phyloP scores from a whole-genome alignment of 2,329 filamentous ascomycete genomes.

The Exophiala alcalophila region DNA sequence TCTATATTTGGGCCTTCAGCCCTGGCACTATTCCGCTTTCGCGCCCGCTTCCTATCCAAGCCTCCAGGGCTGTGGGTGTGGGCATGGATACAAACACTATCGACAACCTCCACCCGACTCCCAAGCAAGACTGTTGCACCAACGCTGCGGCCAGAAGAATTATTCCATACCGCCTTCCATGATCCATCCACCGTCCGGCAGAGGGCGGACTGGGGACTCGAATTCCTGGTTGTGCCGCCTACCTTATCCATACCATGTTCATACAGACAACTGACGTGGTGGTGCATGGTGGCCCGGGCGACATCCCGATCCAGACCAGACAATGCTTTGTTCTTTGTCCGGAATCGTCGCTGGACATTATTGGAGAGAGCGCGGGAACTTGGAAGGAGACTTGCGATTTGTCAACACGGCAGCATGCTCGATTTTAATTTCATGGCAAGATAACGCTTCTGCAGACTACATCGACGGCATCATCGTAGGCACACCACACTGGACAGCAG shows the following conservation, averaged over 20 bases:
- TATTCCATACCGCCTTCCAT: slow-evolving; percentile 23
- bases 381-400: too few relatives aligned
- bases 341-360: background rate
- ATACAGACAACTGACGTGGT: too few relatives aligned
- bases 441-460: too few relatives aligned
- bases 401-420: too few relatives aligned
- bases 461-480: too few relatives aligned
- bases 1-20: slow-evolving; percentile 24
- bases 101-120: slow-evolving; percentile 3
- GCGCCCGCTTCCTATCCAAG: slow-evolving; percentile 7
- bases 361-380: background rate
- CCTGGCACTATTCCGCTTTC: slow-evolving; percentile 15
- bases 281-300: background rate
- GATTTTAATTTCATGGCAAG: too few relatives aligned
- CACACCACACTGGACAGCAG: too few relatives aligned
- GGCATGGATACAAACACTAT: slow-evolving; percentile 1
- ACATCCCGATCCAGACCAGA: background rate
- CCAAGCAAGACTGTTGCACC: slow-evolving; percentile 18
- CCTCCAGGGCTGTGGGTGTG: slow-evolving; percentile 10
- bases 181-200: too few relatives aligned
- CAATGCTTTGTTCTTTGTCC: background rate
- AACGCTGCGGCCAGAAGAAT: slow-evolving; percentile 12
- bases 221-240: too few relatives aligned
- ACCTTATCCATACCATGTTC: too few relatives aligned
- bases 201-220: too few relatives aligned